A percentile compares a stretch with the other conserved stretches of the same genome.
phyloP scores from a whole-genome alignment of 169 alveolate species.

The Perkinsus olseni region DNA sequence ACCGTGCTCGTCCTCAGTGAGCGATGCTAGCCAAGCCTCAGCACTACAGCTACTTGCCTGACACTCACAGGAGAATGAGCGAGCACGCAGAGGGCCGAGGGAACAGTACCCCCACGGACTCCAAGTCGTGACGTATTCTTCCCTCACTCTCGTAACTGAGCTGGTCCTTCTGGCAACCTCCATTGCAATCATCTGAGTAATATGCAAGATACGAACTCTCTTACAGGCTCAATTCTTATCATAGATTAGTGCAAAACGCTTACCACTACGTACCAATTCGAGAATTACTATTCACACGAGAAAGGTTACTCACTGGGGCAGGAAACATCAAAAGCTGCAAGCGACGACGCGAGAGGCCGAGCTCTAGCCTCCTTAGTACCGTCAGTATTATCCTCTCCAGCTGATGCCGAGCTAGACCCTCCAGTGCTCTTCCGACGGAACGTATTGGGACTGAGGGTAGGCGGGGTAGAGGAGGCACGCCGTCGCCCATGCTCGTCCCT shows the following conservation, averaged over 20 bases:
- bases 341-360: no score
- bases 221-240: no score
- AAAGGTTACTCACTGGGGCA: no score
- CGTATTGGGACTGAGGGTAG: background rate
- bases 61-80: background rate
- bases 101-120: background rate
- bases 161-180: background rate
- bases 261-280: no score
- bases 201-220: background rate
- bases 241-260: no score
- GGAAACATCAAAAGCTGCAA: no score
- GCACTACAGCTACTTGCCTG: background rate
- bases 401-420: background rate
- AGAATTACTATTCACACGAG: no score
- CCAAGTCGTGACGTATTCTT: background rate
- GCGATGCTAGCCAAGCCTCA: background rate
- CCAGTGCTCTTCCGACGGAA: background rate
- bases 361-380: background rate
- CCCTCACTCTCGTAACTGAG: background rate
- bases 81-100: background rate
- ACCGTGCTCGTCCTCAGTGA: background rate
- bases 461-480: background rate
- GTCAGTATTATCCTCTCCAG: background rate
- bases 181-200: background rate
- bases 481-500: background rate